A percentile compares a stretch with the other conserved stretches of the same genome.
phyloP scores from a whole-genome alignment of 495 filamentous ascomycete species.

The Aspergillus steynii region DNA sequence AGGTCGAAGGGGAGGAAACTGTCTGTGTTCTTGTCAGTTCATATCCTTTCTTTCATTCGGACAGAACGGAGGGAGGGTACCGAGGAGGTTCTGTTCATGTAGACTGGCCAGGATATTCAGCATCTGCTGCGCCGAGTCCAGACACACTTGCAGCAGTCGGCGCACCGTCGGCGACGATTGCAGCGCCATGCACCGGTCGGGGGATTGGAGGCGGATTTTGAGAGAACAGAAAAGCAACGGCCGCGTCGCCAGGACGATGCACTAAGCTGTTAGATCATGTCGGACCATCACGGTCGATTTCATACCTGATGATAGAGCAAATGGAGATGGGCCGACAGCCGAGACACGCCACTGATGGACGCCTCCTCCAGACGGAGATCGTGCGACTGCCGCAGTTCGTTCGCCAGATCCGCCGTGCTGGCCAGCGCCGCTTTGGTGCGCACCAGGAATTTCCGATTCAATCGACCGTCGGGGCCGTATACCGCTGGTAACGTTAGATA shows the following conservation, averaged over 20 bases:
- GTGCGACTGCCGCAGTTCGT: constrained; percentile 36
- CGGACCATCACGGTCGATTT: neutral
- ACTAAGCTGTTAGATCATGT: constrained; percentile 18
- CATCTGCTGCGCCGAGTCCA: constrained; percentile 43
- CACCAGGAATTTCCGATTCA: constrained; percentile 40
- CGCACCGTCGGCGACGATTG: constrained; percentile 33
- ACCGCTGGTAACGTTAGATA: constrained; percentile 30
- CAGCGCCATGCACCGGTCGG: constrained; percentile 25
- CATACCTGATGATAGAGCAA: constrained; percentile 44
- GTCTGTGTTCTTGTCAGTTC: constrained; percentile 24
- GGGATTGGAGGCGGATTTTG: constrained; percentile 35
- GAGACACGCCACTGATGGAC: constrained; percentile 35
- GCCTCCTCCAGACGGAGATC: constrained; percentile 33
- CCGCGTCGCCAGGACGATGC: constrained; percentile 44
- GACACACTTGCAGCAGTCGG: constrained; percentile 40
- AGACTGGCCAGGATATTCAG: constrained; percentile 40
- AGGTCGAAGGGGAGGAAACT: constrained; percentile 48
- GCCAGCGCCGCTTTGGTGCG: constrained; percentile 42
- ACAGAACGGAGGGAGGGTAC: constrained; percentile 20
- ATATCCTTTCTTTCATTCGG: neutral
- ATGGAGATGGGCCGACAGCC: constrained; percentile 44
- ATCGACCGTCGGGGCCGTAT: constrained; percentile 44
- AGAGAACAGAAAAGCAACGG: constrained; percentile 41
- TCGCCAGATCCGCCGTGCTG: constrained; percentile 37
- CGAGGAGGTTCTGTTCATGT: constrained; percentile 40